These are phyloP conservation scores for Colletotrichum lindemuthianum DNA, from an alignment of 2,329 filamentous ascomycete species.

Conservation along the genomic window DNA sequence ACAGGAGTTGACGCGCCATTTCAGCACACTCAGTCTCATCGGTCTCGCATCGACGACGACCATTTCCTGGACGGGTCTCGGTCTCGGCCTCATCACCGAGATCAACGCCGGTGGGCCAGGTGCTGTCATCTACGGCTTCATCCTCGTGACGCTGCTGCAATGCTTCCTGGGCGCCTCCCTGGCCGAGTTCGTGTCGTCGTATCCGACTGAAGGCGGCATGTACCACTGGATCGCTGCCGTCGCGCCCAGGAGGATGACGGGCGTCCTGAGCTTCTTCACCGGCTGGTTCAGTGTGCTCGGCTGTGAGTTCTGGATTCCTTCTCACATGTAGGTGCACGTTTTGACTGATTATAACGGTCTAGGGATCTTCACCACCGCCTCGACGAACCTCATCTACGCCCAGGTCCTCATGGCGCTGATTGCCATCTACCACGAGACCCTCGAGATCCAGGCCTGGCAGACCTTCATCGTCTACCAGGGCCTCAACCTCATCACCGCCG, in stretches of 20 bases:
- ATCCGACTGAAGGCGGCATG: conserved; percentile 60
- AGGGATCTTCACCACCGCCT: conserved; percentile 57
- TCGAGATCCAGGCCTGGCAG: conserved; percentile 57
- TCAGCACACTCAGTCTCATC: conserved; percentile 57
- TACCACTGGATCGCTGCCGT: conserved; percentile 62
- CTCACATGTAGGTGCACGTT: neutral
- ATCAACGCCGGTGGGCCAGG: conserved; percentile 59
- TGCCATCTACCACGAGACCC: conserved; percentile 50
- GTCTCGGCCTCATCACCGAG: conserved; percentile 55
- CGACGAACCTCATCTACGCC: conserved; percentile 55
- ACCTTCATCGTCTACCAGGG: conserved; percentile 57
- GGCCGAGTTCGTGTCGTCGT: conserved; percentile 58
- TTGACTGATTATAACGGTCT: neutral
- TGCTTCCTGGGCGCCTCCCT: conserved; percentile 56
- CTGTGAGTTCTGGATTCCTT: conserved; percentile 37
- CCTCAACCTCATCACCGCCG: conserved; percentile 54
- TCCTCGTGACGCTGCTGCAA: conserved; percentile 57
- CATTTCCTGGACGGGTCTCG: conserved; percentile 60
- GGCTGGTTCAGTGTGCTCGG: conserved; percentile 55
- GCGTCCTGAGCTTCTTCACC: conserved; percentile 54
- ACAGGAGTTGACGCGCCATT: conserved; percentile 60
- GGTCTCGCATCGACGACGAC: conserved; percentile 60
- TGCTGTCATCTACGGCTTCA: conserved; percentile 61
- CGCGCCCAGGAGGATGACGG: conserved; percentile 51
- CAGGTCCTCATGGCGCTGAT: conserved; percentile 53